These are phyloP conservation scores for Allium sativum DNA, from an alignment of 106 monocot genomes.

Conservation along the genomic window DNA sequence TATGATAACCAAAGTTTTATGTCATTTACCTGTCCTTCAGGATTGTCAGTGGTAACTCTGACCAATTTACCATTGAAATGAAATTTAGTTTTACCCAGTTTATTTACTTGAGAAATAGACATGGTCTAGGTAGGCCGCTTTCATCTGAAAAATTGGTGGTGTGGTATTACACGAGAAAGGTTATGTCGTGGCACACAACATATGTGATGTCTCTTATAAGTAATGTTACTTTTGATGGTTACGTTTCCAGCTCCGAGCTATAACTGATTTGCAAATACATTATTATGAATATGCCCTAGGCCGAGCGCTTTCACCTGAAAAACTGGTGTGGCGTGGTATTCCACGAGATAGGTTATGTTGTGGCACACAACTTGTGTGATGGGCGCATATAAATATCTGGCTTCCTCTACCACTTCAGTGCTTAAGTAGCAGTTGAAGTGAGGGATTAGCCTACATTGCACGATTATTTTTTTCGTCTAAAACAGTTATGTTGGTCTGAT, in stretches of 20 bases:
- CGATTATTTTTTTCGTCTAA: not conserved
- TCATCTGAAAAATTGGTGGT: conserved; percentile 34
- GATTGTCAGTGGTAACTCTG: too few species aligned
- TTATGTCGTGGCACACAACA: conserved; percentile 42
- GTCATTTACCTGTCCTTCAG: too few species aligned
- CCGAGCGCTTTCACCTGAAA: too few species aligned
- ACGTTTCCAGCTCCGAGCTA: too few species aligned
- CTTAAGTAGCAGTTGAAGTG: conserved; percentile 1
- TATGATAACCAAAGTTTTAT: not conserved
- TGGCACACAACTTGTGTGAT: too few species aligned
- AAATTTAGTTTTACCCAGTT: not conserved
- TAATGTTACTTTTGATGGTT: too few species aligned
- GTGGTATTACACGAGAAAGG: conserved; percentile 58
- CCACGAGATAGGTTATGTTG: too few species aligned
- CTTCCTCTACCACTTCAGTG: conserved; percentile 23
- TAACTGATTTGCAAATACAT: too few species aligned
- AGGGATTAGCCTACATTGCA: conserved; percentile 11
- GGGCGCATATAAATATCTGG: conserved; percentile 20
- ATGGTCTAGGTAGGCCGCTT: conserved; percentile 20
- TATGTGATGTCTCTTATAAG: conserved; percentile 25
- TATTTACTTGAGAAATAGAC: not conserved
- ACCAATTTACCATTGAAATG: too few species aligned
- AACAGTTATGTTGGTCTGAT: not conserved
- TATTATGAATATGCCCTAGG: too few species aligned
- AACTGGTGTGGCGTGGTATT: too few species aligned